Base-by-base conservation (phyloP, 1,284 basidiomycete species). In the Athelia sp. region DNA sequence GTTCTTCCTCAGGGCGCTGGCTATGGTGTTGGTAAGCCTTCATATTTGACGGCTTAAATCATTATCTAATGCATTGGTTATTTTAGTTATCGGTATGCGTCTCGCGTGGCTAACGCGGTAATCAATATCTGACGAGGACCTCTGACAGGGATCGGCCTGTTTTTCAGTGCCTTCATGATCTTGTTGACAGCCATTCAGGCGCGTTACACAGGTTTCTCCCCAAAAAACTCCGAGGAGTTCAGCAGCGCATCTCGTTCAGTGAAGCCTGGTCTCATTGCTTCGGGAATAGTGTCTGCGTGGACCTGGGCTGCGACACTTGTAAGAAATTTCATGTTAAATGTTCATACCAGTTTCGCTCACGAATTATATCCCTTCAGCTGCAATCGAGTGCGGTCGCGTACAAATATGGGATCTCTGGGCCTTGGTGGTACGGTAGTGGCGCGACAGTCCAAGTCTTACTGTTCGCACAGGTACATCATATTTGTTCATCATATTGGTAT, bases 221-320 rank as follows among this genome's bases (percentile, higher is more conserved):
- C 85, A 17, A 79, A 79, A 52, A 81, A 74, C 54, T 79, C 82
- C 6, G 84, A 87, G 60, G 92, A 95, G 63, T 94, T 93, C 66
- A 89, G 82, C 55, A 87, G 82, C 49, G 92, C 92, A 2, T 88
- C 85, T 3, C 72, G 85, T 29, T 87, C 83, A 52, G 79, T 93
- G 45, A 93, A 93, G 57, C 91, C 93, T 2, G 93, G 92, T 6
- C 73, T 97, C 38, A 93, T 96, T 51, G 93, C 93, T 0, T 82
- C 90, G 10, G 93, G 92, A 6, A 93, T 96, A 54, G 90, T 95
- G 17, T 85, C 82, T 18, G 84, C 87, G 10, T 89, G 86, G 86
- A 93, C 91, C 17, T 93, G 85, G 85, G 86, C 85, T 2, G 87
- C 86, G 14, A 87, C 84, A 1, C 65, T 87, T 52, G 82, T 84